Percentiles rank a stretch among this genome's conserved stretches.
phyloP scores from a whole-genome alignment of 1,284 basidiomycete genomes.

The Ustilago tritici region DNA sequence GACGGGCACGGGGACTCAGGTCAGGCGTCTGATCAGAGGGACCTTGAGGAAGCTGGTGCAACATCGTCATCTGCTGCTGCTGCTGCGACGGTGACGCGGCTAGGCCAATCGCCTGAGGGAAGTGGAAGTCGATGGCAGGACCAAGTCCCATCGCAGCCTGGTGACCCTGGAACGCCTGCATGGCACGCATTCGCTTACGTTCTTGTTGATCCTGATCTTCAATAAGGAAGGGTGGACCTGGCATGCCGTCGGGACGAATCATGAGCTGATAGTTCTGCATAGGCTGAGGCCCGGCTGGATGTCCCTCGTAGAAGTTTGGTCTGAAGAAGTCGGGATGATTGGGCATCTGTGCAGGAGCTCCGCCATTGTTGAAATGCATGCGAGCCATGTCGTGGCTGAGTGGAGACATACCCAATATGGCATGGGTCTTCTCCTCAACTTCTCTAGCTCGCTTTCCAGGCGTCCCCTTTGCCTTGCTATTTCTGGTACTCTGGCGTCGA shows the following conservation, averaged over 20 bases:
- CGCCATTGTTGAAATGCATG: conserved; percentile 36
- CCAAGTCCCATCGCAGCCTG: conserved; percentile 26
- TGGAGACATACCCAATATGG: conserved; percentile 33
- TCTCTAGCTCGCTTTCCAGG: conserved; percentile 38
- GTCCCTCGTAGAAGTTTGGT: conserved; percentile 14
- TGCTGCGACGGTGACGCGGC: conserved; percentile 6
- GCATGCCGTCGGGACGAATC: conserved; percentile 2
- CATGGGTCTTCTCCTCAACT: conserved; percentile 13
- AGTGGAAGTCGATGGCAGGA: conserved; percentile 28
- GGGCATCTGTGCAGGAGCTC: conserved; percentile 5
- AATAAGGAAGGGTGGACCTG: neutral
- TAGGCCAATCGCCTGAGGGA: conserved; percentile 5
- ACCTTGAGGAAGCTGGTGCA: conserved; percentile 7
- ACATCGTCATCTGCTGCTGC: conserved; percentile 11
- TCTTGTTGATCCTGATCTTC: conserved; percentile 22
- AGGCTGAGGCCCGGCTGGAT: conserved; percentile 11
- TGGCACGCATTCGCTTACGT: conserved; percentile 34
- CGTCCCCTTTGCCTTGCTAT: conserved; percentile 21
- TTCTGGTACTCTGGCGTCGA: conserved; percentile 22
- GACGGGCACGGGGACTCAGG: conserved; percentile 15
- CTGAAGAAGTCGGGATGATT: conserved; percentile 20
- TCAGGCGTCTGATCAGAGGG: neutral
- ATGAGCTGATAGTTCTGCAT: conserved; percentile 10
- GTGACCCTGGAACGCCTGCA: conserved; percentile 5
- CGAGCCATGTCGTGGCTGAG: conserved; percentile 41